These are phyloP conservation scores for Teunomyces barrocoloradensis DNA, from an alignment of 805 yeast genomes.

Conservation along the genomic window DNA sequence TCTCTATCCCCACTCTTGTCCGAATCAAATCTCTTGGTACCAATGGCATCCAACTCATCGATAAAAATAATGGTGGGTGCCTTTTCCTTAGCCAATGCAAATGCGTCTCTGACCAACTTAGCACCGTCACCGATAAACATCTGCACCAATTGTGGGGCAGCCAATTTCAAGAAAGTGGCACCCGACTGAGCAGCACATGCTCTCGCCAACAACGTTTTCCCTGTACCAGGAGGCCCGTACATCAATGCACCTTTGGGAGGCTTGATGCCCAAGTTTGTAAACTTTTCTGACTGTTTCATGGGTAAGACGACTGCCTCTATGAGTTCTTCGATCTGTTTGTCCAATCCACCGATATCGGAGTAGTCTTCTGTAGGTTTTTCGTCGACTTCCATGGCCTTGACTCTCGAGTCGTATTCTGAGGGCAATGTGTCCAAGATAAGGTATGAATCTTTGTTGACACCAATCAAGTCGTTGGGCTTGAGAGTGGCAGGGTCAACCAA, in stretches of 20 bases:
- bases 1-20: conserved; percentile 47
- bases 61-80: conserved; percentile 47
- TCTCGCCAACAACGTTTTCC: conserved; percentile 46
- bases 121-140: conserved; percentile 50
- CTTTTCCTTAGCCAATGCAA: conserved; percentile 46
- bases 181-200: conserved; percentile 50
- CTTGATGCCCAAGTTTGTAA: conserved; percentile 88
- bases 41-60: conserved; percentile 48
- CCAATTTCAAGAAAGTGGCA: conserved; percentile 43
- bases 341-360: conserved; percentile 96
- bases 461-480: conserved; percentile 96
- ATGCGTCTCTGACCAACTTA: conserved; percentile 45
- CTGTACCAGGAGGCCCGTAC: conserved; percentile 52
- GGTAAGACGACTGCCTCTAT: conserved; percentile 98
- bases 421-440: conserved; percentile 91
- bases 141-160: conserved; percentile 47
- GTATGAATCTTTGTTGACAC: conserved; percentile 96
- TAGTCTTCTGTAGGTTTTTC: conserved; percentile 98
- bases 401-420: conserved; percentile 95
- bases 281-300: conserved; percentile 97
- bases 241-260: conserved; percentile 48
- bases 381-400: conserved; percentile 99
- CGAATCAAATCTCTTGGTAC: conserved; percentile 45
- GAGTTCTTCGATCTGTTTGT: conserved; percentile 95
- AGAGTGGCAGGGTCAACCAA: conserved; percentile 87